Evolutionary conservation across 495 filamentous ascomycete species (phyloP).

Genomic region (Pyrenula massariospora): DNA sequence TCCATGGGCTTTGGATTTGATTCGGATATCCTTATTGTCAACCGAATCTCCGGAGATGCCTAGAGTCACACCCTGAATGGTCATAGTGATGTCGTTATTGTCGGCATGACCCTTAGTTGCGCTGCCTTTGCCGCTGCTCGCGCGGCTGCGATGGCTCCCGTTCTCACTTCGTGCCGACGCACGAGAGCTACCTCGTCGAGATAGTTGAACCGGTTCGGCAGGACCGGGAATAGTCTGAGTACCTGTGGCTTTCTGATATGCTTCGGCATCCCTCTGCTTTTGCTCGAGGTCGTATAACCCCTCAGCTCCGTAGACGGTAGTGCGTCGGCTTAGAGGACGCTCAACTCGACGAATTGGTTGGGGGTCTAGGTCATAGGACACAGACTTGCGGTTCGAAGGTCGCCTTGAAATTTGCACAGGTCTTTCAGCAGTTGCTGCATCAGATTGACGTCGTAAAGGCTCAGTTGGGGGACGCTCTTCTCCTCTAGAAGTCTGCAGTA

Average conservation of each 20-base stretch:
- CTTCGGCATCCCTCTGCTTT: conserved; percentile 23
- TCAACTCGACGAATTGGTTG: neutral
- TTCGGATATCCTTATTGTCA: conserved; percentile 26
- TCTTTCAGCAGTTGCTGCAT: neutral
- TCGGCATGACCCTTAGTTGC: conserved; percentile 23
- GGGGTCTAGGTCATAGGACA: neutral
- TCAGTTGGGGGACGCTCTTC: neutral
- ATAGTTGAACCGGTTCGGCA: conserved; percentile 14
- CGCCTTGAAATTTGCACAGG: neutral
- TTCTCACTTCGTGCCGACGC: conserved; percentile 23
- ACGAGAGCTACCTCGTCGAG: conserved; percentile 15
- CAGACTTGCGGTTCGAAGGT: neutral
- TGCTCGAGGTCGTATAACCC: conserved; percentile 14
- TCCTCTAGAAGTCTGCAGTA: neutral
- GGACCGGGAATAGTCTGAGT: conserved; percentile 23
- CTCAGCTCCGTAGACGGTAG: neutral
- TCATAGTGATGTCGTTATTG: conserved; percentile 27
- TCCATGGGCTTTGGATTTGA: conserved; percentile 27
- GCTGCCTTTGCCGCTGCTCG: conserved; percentile 32
- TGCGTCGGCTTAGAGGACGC: neutral
- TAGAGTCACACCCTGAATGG: conserved; percentile 31
- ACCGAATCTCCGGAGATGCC: conserved; percentile 25
- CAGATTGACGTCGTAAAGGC: neutral
- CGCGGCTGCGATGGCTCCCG: conserved; percentile 33
- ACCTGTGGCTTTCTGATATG: conserved; percentile 25